Conservation (phyloP, 768 basidiomycete species). For the Rhizopogon vulgaris region DNA sequence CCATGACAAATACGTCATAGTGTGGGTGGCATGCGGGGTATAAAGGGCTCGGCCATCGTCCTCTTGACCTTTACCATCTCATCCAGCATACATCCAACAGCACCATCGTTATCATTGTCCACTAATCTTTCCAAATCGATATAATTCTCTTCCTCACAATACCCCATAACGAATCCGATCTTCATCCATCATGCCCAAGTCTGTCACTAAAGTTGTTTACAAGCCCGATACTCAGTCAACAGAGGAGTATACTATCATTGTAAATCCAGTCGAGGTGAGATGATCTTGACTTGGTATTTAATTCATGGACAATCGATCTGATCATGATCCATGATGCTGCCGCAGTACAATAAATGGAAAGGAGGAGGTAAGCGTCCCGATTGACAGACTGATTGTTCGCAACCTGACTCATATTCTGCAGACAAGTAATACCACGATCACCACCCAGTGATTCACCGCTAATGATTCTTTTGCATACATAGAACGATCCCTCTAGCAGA, state of each 20-base stretch:
- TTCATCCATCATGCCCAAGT: slow-evolving; percentile 33
- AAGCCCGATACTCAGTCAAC: slow-evolving; percentile 69
- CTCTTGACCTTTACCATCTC: neutral
- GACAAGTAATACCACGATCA: slow-evolving; percentile 52
- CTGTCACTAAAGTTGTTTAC: slow-evolving; percentile 68
- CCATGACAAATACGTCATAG: slow-evolving; percentile 4
- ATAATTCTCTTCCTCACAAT: slow-evolving; percentile 3
- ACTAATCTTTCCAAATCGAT: slow-evolving; percentile 8
- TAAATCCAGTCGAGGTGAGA: slow-evolving; percentile 59
- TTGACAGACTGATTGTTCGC: slow-evolving; percentile 5
- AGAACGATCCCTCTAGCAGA: slow-evolving; percentile 67
- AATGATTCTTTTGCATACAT: slow-evolving; percentile 9
- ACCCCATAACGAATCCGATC: slow-evolving; percentile 7
- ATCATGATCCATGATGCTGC: neutral
- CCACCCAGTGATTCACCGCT: slow-evolving; percentile 1
- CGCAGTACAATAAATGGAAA: slow-evolving; percentile 74
- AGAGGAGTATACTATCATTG: slow-evolving; percentile 67
- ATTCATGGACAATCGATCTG: slow-evolving; percentile 4
- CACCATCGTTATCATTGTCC: neutral
- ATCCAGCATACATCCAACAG: neutral
- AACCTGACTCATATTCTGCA: slow-evolving; percentile 22
- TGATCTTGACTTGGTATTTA: slow-evolving; percentile 1
- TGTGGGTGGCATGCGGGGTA: slow-evolving; percentile 1
- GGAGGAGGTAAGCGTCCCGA: slow-evolving; percentile 53
- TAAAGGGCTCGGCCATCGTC: neutral